Percentiles rank a stretch among this genome's conserved stretches.
These are phyloP conservation scores for Mucor piriformis DNA, from an alignment of 371 early-diverging fungal genomes.

Conservation along the genomic window DNA sequence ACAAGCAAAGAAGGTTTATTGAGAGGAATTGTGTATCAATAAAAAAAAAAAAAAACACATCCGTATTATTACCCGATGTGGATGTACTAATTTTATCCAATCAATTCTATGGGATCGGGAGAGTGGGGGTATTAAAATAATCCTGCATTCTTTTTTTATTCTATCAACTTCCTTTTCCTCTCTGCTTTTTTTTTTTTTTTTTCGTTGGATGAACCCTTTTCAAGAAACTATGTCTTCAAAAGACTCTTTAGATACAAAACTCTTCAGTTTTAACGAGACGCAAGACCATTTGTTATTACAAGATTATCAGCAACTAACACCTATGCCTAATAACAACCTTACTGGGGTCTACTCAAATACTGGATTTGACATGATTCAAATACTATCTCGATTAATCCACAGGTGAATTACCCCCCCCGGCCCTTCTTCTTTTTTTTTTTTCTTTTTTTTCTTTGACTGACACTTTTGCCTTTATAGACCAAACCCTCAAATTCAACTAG, in stretches of 20 bases:
- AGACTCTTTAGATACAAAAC: background rate
- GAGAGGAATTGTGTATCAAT: constrained; percentile 27
- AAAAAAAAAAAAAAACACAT: constrained; percentile 1
- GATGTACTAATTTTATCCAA: background rate
- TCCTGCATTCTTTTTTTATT: background rate
- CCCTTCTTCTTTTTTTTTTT: background rate
- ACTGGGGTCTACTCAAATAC: constrained; percentile 47
- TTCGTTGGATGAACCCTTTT: background rate
- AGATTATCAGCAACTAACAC: background rate
- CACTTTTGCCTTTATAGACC: constrained; percentile 26
- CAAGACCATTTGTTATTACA: background rate
- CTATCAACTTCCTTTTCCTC: background rate
- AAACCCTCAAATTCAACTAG: constrained; percentile 54
- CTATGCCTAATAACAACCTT: background rate
- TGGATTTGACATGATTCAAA: constrained; percentile 65
- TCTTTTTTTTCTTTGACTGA: background rate
- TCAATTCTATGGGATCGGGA: background rate
- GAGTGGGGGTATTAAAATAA: background rate
- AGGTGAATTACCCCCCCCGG: constrained; percentile 6
- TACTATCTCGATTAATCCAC: constrained; percentile 37
- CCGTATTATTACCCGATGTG: background rate
- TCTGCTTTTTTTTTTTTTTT: background rate
- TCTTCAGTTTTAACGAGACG: background rate
- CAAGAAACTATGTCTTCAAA: background rate
- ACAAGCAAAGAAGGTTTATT: constrained; percentile 49